phyloP scores from a whole-genome alignment of 2,329 filamentous ascomycete species.

The Pseudocercospora fuligena region DNA sequence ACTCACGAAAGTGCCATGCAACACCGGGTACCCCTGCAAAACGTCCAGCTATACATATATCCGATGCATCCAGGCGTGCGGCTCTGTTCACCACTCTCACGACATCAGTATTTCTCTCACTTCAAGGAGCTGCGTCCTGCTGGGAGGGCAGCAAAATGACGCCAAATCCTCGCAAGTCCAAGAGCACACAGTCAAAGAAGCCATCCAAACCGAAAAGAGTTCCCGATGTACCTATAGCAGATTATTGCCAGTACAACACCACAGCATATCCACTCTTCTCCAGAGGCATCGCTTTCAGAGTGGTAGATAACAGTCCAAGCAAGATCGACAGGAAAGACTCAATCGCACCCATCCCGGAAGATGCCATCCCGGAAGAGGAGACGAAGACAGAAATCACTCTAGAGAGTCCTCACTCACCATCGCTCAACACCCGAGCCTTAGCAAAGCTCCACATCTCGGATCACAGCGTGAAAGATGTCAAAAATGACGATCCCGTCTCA shows the following conservation, averaged over 20 bases:
- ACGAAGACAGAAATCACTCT: not conserved
- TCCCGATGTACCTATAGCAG: not conserved
- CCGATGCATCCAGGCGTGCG: not conserved
- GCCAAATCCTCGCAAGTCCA: not conserved
- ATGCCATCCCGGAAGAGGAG: not conserved
- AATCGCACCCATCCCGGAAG: not conserved
- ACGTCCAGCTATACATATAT: not conserved
- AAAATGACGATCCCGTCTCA: not conserved
- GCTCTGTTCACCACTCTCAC: not conserved
- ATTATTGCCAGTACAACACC: not conserved
- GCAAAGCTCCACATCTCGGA: not conserved
- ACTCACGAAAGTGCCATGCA: not conserved
- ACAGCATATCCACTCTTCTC: not conserved
- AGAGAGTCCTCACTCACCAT: not conserved
- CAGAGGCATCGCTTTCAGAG: conserved; percentile 8
- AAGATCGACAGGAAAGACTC: not conserved
- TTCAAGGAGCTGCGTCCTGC: not conserved
- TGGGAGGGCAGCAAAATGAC: not conserved
- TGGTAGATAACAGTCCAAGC: not conserved
- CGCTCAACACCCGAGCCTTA: not conserved
- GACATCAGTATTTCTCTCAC: not conserved
- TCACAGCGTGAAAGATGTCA: not conserved
- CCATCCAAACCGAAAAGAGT: not conserved
- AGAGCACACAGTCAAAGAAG: not conserved
- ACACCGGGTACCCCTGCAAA: not conserved